phyloP scores from a whole-genome alignment of 805 yeast genomes.

The Diddensiella caesifluorescens region DNA sequence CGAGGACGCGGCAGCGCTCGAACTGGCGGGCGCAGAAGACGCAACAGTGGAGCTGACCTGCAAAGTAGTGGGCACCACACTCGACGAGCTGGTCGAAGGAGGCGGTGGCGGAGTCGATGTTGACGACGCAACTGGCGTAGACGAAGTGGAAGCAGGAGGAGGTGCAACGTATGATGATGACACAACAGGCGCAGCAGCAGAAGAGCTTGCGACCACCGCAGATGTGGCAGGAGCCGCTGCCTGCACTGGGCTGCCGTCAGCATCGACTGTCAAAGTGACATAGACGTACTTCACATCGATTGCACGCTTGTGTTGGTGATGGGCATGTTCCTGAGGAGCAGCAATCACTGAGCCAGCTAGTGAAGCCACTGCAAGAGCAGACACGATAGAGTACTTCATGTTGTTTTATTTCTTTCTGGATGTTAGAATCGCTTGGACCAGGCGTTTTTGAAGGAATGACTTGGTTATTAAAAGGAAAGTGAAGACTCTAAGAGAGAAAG shows the following conservation, averaged over 20 bases:
- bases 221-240: constrained; percentile 28
- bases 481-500: background rate
- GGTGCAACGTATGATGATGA: constrained; percentile 28
- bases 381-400: constrained; percentile 16
- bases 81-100: constrained; percentile 18
- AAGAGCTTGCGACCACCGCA: constrained; percentile 17
- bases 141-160: constrained; percentile 27
- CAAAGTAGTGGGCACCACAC: constrained; percentile 23
- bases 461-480: too few species aligned
- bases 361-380: constrained; percentile 21
- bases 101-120: constrained; percentile 24
- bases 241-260: constrained; percentile 34
- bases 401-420: background rate
- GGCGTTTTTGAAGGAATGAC: too few species aligned
- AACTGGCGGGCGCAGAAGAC: constrained; percentile 21
- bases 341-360: constrained; percentile 39
- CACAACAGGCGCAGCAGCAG: constrained; percentile 22
- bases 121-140: constrained; percentile 29
- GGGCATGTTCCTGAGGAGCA: constrained; percentile 33
- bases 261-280: constrained; percentile 40
- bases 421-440: too few species aligned
- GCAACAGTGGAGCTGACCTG: constrained; percentile 24
- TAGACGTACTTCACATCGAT: constrained; percentile 43
- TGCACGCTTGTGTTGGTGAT: constrained; percentile 51
- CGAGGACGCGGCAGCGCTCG: constrained; percentile 32